Base-by-base conservation (phyloP, 345 rosid species). In the Cardiospermum halicacabum region DNA sequence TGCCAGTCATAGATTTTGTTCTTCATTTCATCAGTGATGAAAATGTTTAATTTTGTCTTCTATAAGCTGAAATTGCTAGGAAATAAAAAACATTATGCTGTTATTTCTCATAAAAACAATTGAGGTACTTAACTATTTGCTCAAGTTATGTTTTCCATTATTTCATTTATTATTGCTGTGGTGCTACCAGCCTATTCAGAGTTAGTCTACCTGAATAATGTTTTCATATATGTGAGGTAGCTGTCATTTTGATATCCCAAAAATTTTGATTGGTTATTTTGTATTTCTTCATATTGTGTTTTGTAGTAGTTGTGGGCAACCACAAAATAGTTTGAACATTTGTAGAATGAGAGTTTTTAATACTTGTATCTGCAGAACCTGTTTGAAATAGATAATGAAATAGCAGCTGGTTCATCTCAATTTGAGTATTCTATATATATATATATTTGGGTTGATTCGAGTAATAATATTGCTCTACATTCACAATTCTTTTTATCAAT, bases 221-320 rank as follows among this genome's bases (percentile, higher is more conserved):
- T 60, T 64, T 26, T 18, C 24, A 5, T 49, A 55, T 3, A 7
- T 11, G 25, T 54, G 73, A 22, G 31, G 58, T 39, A 10, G 28
- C 22, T 45, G 15, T 24, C 36, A 30, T 25, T 26, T 27, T 22
- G 34, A 24, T 31, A n/a, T 31, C 26, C 32, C 34, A 30, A 13
- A 32, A 34, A 45, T 47, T 66, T 55, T 55, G 49, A 64, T 58
- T 19, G 60, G 71, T 50, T 50, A n/a, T 13, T 40, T 55, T 13
- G 43, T 7, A 10, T 25, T 1, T 51, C 15, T 51, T 65, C 6
- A 19, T 11, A n/a, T 30, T 11, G 27, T 65, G 28, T 11, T 28
- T 58, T 7, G n/a, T 10, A 34, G 24, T 58, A 11, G n/a, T 10
- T 48, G 24, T 18, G 25, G 47, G 19, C 1, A 47, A n/a, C 7